Percentiles rank a stretch among this genome's conserved stretches.
Conservation (phyloP, 768 basidiomycete species). For the Lactifluus hygrophoroides region DNA sequence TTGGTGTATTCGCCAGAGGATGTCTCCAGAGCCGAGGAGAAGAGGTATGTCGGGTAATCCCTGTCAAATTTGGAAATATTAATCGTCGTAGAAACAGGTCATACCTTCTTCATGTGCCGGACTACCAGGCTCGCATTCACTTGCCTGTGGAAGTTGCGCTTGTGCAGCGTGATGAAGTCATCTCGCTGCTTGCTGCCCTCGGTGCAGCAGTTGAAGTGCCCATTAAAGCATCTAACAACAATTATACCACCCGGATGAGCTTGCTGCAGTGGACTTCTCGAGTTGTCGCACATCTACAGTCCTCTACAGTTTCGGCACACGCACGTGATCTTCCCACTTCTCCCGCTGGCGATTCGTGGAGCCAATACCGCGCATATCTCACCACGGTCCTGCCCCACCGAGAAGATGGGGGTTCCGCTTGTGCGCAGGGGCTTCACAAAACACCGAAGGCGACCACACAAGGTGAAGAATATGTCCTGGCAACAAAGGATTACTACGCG, state of each 20-base stretch:
- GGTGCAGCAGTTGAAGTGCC: constrained; percentile 24
- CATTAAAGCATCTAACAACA: not conserved
- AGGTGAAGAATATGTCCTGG: not conserved
- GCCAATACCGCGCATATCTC: constrained; percentile 1
- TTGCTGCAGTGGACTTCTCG: constrained; percentile 22
- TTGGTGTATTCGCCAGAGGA: constrained; percentile 23
- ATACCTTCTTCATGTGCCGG: not conserved
- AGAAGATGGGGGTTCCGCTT: not conserved
- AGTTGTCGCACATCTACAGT: not conserved
- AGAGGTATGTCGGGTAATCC: constrained; percentile 7
- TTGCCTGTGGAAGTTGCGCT: constrained; percentile 26
- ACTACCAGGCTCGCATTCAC: not conserved
- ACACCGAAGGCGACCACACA: not conserved
- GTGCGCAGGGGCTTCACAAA: not conserved
- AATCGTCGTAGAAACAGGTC: not conserved
- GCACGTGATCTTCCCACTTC: not conserved
- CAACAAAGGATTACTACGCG: not conserved
- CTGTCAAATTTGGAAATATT: not conserved
- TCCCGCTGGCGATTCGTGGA: not conserved
- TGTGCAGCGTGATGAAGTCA: constrained; percentile 21
- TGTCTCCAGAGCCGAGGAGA: constrained; percentile 21
- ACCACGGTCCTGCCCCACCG: not conserved
- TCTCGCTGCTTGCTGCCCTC: constrained; percentile 24
- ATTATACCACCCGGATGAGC: not conserved
- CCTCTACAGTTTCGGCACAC: not conserved